These are phyloP conservation scores for Nakaseomyces sp. DNA, from an alignment of 1,139 yeast species.

Conservation along the genomic window DNA sequence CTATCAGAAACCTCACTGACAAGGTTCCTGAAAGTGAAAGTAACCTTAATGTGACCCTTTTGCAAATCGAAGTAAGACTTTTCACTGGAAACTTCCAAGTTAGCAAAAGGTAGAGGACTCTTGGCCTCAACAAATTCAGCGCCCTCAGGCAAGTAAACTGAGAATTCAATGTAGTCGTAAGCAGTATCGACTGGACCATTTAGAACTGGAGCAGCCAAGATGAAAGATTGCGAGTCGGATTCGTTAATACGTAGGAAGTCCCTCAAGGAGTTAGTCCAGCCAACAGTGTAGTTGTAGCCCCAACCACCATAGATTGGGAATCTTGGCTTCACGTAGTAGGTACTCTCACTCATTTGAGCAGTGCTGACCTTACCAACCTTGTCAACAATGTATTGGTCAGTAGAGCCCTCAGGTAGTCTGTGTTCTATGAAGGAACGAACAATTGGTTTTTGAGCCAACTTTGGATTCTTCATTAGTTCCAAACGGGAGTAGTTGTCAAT, in stretches of 20 bases:
- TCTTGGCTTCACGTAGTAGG: slow-evolving; percentile 67
- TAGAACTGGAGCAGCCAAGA: slow-evolving; percentile 61
- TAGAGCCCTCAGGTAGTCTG: slow-evolving; percentile 40
- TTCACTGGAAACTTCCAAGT: slow-evolving; percentile 37
- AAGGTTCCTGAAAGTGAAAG: slow-evolving; percentile 51
- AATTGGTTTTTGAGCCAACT: not conserved
- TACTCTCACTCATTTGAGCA: slow-evolving; percentile 42
- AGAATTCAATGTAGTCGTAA: slow-evolving; percentile 54
- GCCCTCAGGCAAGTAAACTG: slow-evolving; percentile 81
- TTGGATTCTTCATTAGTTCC: slow-evolving; percentile 47
- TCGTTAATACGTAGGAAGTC: slow-evolving; percentile 42
- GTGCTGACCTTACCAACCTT: slow-evolving; percentile 94
- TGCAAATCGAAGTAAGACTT: slow-evolving; percentile 67
- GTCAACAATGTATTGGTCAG: slow-evolving; percentile 72
- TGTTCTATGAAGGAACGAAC: slow-evolving; percentile 34
- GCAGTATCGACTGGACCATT: slow-evolving; percentile 63
- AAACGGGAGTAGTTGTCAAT: slow-evolving; percentile 65
- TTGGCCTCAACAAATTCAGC: slow-evolving; percentile 54
- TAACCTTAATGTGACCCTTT: slow-evolving; percentile 73
- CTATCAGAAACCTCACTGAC: slow-evolving; percentile 60
- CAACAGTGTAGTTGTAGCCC: slow-evolving; percentile 91
- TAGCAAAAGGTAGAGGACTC: slow-evolving; percentile 44
- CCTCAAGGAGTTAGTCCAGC: slow-evolving; percentile 65
- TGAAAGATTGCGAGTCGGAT: slow-evolving; percentile 43
- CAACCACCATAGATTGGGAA: slow-evolving; percentile 94